phyloP scores from a whole-genome alignment of 306 rosid species.

The Phaseolus lunatus region DNA sequence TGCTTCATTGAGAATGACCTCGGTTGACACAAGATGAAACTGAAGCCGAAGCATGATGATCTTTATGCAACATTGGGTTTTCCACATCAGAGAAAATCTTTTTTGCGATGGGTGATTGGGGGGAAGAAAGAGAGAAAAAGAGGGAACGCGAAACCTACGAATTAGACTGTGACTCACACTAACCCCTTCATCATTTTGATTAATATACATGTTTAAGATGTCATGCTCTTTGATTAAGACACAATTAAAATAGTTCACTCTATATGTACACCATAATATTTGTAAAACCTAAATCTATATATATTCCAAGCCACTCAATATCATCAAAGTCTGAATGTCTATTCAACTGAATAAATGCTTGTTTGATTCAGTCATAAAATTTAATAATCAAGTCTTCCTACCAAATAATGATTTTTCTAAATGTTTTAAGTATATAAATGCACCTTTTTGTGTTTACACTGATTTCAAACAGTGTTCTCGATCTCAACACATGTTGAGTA shows the following conservation, averaged over 20 bases:
- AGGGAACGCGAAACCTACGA: constrained; percentile 44
- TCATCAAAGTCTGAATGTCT: neutral
- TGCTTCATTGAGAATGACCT: constrained; percentile 54
- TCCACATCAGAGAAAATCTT: constrained; percentile 36
- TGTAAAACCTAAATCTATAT: constrained; percentile 15
- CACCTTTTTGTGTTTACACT: neutral
- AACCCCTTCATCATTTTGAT: constrained; percentile 39
- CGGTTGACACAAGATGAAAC: constrained; percentile 1
- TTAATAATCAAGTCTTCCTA: neutral
- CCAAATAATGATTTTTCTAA: neutral
- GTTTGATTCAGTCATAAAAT: neutral
- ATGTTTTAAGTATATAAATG: neutral
- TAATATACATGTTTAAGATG: constrained; percentile 38
- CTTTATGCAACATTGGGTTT: constrained; percentile 34
- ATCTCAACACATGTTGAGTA: constrained; percentile 19
- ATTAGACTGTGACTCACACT: constrained; percentile 38
- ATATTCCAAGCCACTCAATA: constrained; percentile 44
- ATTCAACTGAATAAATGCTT: neutral
- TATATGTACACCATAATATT: constrained; percentile 38
- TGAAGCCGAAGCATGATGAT: constrained; percentile 32
- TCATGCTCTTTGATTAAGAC: constrained; percentile 49
- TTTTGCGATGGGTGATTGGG: constrained; percentile 30
- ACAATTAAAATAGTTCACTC: constrained; percentile 23
- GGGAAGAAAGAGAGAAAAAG: constrained; percentile 11
- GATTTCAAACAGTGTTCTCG: constrained; percentile 9